phyloP scores from a whole-genome alignment of 177 flowering plant species.

The Vitis hybrid region DNA sequence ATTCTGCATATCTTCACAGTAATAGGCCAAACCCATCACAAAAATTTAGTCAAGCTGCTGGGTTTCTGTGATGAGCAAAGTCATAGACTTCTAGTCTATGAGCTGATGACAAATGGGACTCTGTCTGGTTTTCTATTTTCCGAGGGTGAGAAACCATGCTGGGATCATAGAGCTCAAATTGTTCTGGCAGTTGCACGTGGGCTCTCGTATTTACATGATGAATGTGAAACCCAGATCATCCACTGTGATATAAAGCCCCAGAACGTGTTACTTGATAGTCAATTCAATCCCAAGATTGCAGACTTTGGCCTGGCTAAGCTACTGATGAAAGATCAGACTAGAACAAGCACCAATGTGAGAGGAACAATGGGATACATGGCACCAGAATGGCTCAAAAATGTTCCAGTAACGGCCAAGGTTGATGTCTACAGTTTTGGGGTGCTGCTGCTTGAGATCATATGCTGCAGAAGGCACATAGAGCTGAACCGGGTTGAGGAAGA shows the following conservation, averaged over 20 bases:
- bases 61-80: constrained; percentile 14
- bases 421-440: too few species aligned
- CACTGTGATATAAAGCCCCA: constrained; percentile 34
- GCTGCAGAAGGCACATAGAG: too few species aligned
- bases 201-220: constrained; percentile 13
- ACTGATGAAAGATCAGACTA: constrained; percentile 19
- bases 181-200: constrained; percentile 30
- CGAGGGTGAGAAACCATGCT: constrained; percentile 11
- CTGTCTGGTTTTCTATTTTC: constrained; percentile 13
- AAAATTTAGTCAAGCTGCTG: constrained; percentile 19
- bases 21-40: constrained; percentile 21
- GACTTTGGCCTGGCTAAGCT: constrained; percentile 34
- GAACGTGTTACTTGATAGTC: constrained; percentile 27
- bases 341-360: constrained; percentile 19
- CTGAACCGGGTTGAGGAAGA: too few species aligned
- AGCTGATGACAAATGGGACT: constrained; percentile 24
- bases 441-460: too few species aligned
- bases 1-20: too few species aligned
- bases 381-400: too few species aligned
- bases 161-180: constrained; percentile 26
- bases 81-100: constrained; percentile 20
- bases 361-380: constrained; percentile 37
- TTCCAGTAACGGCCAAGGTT: too few species aligned
- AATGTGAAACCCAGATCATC: too few species aligned
- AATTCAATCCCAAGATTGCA: constrained; percentile 20